A percentile compares a stretch with the other conserved stretches of the same genome.
phyloP scores from a whole-genome alignment of 2,329 filamentous ascomycete genomes.

The Dactylellina haptotyla region DNA sequence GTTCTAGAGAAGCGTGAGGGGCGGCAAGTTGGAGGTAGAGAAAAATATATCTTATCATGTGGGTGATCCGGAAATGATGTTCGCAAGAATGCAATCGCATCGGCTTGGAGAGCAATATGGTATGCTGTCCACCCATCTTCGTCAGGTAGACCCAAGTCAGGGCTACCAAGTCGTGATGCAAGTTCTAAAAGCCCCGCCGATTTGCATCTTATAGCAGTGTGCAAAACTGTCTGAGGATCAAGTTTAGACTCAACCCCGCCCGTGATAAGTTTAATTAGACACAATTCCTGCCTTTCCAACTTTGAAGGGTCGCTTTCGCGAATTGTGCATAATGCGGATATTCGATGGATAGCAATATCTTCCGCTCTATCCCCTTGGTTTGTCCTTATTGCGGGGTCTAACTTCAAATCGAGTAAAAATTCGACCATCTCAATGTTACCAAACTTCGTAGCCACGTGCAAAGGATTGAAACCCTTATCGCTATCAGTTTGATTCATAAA shows the following conservation, averaged over 20 bases:
- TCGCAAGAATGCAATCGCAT: background rate
- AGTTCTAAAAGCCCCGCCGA: slow-evolving; percentile 1
- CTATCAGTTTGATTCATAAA: background rate
- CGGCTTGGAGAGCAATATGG: slow-evolving; percentile 1
- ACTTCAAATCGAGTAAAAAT: background rate
- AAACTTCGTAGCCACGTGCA: slow-evolving; percentile 11
- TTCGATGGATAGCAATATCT: background rate
- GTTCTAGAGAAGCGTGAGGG: background rate
- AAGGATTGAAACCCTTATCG: background rate
- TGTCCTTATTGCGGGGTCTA: background rate
- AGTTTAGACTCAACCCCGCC: background rate
- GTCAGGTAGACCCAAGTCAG: background rate
- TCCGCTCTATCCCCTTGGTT: background rate
- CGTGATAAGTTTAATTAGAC: background rate
- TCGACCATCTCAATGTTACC: slow-evolving; percentile 5
- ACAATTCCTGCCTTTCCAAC: background rate
- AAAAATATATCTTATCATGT: background rate
- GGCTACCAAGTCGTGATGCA: background rate
- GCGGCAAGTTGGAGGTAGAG: background rate
- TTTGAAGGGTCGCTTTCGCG: background rate
- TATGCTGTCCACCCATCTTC: slow-evolving; percentile 8
- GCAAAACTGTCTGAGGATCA: background rate
- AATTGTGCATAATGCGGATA: background rate
- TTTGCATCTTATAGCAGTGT: background rate
- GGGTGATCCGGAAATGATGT: background rate